Conservation (phyloP, 148 eudicot species). For the Heliamphora exappendiculata region DNA sequence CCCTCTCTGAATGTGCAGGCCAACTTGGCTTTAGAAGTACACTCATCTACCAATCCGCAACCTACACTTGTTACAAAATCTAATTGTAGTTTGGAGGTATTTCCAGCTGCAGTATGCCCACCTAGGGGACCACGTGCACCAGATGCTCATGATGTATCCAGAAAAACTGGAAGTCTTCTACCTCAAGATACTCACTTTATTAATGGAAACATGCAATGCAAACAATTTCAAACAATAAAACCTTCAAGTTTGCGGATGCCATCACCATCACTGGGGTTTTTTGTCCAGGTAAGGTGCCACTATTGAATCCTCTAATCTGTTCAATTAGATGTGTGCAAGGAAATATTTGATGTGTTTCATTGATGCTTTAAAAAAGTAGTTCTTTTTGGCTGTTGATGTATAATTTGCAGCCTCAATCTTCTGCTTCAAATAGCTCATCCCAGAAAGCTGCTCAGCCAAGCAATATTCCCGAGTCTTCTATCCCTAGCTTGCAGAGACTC, state of each 20-base stretch:
- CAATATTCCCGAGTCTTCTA: slow-evolving; percentile 22
- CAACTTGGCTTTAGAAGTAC: slow-evolving; percentile 16
- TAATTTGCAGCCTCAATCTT: slow-evolving; percentile 25
- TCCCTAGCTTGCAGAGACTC: slow-evolving; percentile 19
- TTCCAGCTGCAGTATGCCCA: slow-evolving; percentile 20
- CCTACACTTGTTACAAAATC: slow-evolving; percentile 17
- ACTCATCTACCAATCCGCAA: slow-evolving; percentile 21
- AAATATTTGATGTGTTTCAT: not conserved
- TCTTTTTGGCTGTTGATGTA: not conserved
- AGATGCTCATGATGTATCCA: slow-evolving; percentile 22
- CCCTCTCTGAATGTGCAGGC: slow-evolving; percentile 22
- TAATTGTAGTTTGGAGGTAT: slow-evolving; percentile 24
- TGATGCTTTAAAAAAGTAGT: not conserved
- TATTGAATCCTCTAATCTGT: slow-evolving; percentile 3
- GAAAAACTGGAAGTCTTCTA: slow-evolving; percentile 18
- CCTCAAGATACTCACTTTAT: slow-evolving; percentile 15
- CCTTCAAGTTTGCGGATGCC: slow-evolving; percentile 94
- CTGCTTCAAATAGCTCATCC: slow-evolving; percentile 22
- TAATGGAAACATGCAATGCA: slow-evolving; percentile 15
- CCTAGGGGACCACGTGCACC: slow-evolving; percentile 18
- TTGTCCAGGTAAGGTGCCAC: slow-evolving; percentile 54
- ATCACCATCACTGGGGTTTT: slow-evolving; percentile 85
- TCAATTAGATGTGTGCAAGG: not conserved
- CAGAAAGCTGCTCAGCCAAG: slow-evolving; percentile 21
- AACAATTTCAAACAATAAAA: slow-evolving; percentile 34